Evolutionary conservation across 352 stramenopile species (phyloP).

Genomic region (Aphanomyces invadans): DNA sequence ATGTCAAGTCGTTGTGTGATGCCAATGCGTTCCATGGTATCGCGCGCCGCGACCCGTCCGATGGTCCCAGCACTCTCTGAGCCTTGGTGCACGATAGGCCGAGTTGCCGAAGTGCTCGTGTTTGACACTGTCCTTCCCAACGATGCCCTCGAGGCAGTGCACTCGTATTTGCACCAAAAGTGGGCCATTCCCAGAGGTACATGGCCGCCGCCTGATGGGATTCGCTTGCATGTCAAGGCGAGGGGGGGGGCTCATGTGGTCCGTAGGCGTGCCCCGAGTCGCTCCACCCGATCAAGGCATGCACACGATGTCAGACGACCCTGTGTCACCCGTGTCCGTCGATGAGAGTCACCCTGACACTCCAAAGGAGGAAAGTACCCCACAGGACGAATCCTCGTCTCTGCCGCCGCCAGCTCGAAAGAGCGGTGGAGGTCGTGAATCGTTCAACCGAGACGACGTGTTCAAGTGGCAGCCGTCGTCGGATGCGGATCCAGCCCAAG

Average conservation of each 20-base stretch:
- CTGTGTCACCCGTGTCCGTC: too few relatives aligned
- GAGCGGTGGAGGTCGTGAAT: too few relatives aligned
- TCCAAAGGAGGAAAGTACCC: not conserved
- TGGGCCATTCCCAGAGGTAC: slow-evolving; percentile 1
- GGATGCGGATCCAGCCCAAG: not conserved
- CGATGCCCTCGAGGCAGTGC: not conserved
- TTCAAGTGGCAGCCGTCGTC: slow-evolving; percentile 1
- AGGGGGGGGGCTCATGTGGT: too few relatives aligned
- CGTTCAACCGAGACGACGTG: slow-evolving; percentile 12
- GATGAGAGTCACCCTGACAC: too few relatives aligned
- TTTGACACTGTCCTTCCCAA: not conserved
- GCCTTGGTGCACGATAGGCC: not conserved
- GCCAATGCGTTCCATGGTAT: slow-evolving; percentile 3
- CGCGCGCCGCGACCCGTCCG: too few relatives aligned
- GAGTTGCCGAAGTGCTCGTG: slow-evolving; percentile 4
- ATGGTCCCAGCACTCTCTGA: not conserved
- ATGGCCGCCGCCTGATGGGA: too few relatives aligned
- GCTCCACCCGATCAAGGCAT: too few relatives aligned
- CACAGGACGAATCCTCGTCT: not conserved
- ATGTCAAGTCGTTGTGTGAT: not conserved
- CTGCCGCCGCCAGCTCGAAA: not conserved
- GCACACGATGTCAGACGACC: too few relatives aligned
- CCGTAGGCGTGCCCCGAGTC: too few relatives aligned
- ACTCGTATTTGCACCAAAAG: not conserved
- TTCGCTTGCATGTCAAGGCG: too few relatives aligned